phyloP scores from a whole-genome alignment of 139 green algal species.

The Axilococcus clingmanii region DNA sequence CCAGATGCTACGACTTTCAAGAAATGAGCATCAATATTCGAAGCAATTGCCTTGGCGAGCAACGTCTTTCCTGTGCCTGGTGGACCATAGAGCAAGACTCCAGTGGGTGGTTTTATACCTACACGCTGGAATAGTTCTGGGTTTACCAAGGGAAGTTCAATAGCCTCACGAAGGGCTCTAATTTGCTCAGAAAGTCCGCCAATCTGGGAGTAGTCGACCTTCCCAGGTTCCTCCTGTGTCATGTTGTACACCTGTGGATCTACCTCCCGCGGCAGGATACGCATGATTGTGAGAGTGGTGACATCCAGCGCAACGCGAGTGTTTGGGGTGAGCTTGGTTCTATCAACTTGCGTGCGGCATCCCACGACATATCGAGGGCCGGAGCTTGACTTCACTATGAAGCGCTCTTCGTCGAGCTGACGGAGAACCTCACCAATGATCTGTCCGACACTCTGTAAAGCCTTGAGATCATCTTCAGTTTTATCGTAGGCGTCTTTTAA shows the following conservation, averaged over 20 bases:
- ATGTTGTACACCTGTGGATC: slow-evolving; percentile 99
- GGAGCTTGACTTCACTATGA: slow-evolving; percentile 98
- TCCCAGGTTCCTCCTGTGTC: slow-evolving; percentile 90
- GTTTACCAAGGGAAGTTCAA: slow-evolving; percentile 99
- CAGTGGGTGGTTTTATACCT: slow-evolving; percentile 97
- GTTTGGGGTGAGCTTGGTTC: slow-evolving; percentile 76
- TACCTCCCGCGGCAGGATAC: slow-evolving; percentile 90
- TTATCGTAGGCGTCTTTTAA: slow-evolving; percentile 93
- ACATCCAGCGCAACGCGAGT: slow-evolving; percentile 97
- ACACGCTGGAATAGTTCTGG: slow-evolving; percentile 97
- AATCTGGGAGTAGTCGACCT: slow-evolving; percentile 95
- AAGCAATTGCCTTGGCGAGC: slow-evolving; percentile 89
- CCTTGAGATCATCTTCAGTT: slow-evolving; percentile 98
- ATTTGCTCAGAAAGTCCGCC: slow-evolving; percentile 94
- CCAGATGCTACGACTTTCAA: slow-evolving; percentile 94
- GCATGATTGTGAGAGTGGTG: slow-evolving; percentile 99
- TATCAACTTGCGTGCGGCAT: slow-evolving; percentile 93
- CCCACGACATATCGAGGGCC: slow-evolving; percentile 97
- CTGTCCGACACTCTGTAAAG: slow-evolving; percentile 96
- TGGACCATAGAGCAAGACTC: slow-evolving; percentile 76
- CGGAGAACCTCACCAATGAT: slow-evolving; percentile 98
- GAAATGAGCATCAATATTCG: slow-evolving; percentile 94
- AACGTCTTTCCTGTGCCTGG: slow-evolving; percentile 89
- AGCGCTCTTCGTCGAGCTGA: slow-evolving; percentile 95
- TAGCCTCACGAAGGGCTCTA: slow-evolving; percentile 75